Evolutionary conservation across 805 yeast species (phyloP).

Genomic region (Starmerella apicola): DNA sequence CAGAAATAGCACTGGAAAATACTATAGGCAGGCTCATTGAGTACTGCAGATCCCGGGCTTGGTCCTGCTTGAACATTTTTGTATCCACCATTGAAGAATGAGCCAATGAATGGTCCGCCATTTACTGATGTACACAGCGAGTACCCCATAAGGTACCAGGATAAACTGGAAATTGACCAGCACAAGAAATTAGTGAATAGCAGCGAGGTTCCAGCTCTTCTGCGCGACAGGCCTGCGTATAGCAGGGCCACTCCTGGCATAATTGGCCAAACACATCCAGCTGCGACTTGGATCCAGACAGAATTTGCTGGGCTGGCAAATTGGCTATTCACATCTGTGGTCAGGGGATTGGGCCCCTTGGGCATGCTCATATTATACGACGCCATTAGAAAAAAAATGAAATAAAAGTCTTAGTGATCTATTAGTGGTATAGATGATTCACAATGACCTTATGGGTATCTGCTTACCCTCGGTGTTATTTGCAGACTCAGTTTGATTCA

Average conservation of each 20-base stretch:
- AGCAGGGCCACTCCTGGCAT: slow-evolving; percentile 13
- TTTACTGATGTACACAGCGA: slow-evolving; percentile 5
- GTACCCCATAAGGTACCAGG: slow-evolving; percentile 12
- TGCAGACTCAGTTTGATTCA: too few species aligned
- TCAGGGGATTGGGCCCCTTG: slow-evolving; percentile 12
- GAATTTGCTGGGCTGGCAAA: slow-evolving; percentile 4
- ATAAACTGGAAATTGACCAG: slow-evolving; percentile 7
- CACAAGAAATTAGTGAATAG: slow-evolving; percentile 10
- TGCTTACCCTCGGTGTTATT: too few species aligned
- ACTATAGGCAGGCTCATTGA: slow-evolving; percentile 11
- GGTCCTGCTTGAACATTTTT: slow-evolving; percentile 9
- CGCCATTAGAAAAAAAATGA: slow-evolving; percentile 2
- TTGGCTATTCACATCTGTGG: slow-evolving; percentile 10
- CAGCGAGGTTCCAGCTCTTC: slow-evolving; percentile 5
- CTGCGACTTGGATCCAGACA: slow-evolving; percentile 10
- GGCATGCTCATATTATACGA: slow-evolving; percentile 6
- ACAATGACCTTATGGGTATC: too few species aligned
- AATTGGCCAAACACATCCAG: slow-evolving; percentile 15
- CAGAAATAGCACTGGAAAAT: slow-evolving; percentile 12
- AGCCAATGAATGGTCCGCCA: slow-evolving; percentile 13
- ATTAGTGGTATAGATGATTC: too few species aligned
- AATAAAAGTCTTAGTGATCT: too few species aligned
- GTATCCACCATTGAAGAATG: slow-evolving; percentile 10
- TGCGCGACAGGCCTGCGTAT: slow-evolving; percentile 11
- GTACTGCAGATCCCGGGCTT: slow-evolving; percentile 8